A percentile compares a stretch with the other conserved stretches of the same genome.
These are phyloP conservation scores for Epichloe coenophiala DNA, from an alignment of 2,329 filamentous ascomycete species.

Conservation along the genomic window DNA sequence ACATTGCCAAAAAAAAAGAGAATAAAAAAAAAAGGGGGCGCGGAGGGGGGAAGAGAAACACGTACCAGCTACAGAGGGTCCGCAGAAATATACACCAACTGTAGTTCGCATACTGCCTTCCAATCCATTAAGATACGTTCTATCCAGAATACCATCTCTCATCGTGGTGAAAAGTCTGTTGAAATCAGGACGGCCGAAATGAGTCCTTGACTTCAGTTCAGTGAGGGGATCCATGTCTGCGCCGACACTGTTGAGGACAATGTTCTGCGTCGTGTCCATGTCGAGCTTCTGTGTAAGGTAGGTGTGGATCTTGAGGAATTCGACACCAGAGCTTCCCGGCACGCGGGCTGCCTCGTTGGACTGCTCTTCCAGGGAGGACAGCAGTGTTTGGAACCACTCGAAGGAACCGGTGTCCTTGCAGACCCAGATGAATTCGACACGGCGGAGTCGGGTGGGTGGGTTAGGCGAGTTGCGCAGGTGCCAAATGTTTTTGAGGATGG, in stretches of 20 bases:
- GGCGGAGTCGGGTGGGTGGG: conserved; percentile 73
- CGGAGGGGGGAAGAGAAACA: background rate
- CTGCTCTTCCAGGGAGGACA: conserved; percentile 82
- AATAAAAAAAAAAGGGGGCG: no score
- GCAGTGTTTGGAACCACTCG: conserved; percentile 95
- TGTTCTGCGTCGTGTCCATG: conserved; percentile 86
- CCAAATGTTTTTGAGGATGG: conserved; percentile 95
- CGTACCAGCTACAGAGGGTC: conserved; percentile 56
- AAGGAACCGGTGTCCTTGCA: conserved; percentile 93
- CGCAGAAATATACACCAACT: conserved; percentile 96
- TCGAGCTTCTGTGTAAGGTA: conserved; percentile 93
- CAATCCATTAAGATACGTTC: conserved; percentile 72
- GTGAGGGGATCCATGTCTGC: conserved; percentile 80
- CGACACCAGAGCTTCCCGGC: conserved; percentile 52
- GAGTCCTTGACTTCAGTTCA: conserved; percentile 77
- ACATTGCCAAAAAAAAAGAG: background rate
- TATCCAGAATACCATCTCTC: conserved; percentile 75
- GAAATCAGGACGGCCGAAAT: conserved; percentile 93
- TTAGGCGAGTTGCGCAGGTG: conserved; percentile 84
- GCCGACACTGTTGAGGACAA: conserved; percentile 90
- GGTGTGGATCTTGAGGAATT: conserved; percentile 96
- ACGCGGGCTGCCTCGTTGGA: conserved; percentile 55
- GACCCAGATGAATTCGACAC: conserved; percentile 98
- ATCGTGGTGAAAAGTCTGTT: conserved; percentile 64
- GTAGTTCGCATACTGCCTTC: conserved; percentile 67